Evolutionary conservation across 2,329 filamentous ascomycete genomes (phyloP), one percentile per base, ranked within the genome.

Genomic region (Cladosporium velox): DNA sequence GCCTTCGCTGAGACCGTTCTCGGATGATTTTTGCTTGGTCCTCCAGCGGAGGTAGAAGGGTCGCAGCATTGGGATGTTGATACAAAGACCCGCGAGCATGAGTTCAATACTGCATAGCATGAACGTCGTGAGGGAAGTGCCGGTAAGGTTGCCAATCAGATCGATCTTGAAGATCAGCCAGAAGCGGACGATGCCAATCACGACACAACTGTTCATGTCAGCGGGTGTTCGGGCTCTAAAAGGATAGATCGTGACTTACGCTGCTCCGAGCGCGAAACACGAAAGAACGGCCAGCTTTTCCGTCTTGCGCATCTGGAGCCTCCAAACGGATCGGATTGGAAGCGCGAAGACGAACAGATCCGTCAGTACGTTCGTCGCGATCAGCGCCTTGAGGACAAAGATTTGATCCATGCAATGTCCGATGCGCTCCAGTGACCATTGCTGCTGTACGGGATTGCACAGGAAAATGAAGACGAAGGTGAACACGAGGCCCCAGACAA

Each of bases 1-100:
- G 8, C 38, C 24, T 8, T 28, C 12, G 30, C 30, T 57, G 15
- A 26, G 21, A 15, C 51, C 21, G 2, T 10, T 41, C 8, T 44
- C 14, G 6, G 61, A 44, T 3, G 35, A 15, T 26, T 47, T 64
- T 52, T 57, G 61, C 51, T 64, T 44, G 14, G 34, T 28, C 51
- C 61, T 64, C 61, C 61, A 64, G 10, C 61, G 32, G 24, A 64
- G 61, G 51, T 64, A 64, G 49, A 64, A 64, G 35, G 61, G 61
- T 12, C 61, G 49, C 8, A 64, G 26, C 61, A 64, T 64, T 10
- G 61, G 61, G 7, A 64, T 64, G 26, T 54, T 55, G 61, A 64
- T 14, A 15, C 61, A 64, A 2, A 64, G 51, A 11, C 61, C 51
- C 21, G 61, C 61, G 21, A 64, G 61, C 61, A 64, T 64, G 2